Conservation (phyloP, 306 rosid species). For the Fragaria vesca region DNA sequence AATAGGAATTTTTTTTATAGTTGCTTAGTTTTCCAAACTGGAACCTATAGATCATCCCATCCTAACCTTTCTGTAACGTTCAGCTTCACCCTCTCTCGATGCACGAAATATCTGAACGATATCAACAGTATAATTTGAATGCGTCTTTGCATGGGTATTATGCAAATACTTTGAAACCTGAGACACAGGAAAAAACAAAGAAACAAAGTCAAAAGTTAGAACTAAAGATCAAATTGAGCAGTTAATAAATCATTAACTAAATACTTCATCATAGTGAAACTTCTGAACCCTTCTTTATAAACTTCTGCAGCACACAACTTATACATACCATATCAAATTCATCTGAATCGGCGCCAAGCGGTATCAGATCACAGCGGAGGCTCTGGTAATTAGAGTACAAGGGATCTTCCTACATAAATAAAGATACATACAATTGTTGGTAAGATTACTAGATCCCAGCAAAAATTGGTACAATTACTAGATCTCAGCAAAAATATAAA, state of each 20-base stretch:
- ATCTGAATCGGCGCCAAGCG: constrained; percentile 50
- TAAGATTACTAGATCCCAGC: neutral
- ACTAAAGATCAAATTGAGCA: constrained; percentile 15
- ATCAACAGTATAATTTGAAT: constrained; percentile 70
- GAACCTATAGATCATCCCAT: constrained; percentile 20
- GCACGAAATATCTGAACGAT: constrained; percentile 69
- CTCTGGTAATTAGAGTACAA: constrained; percentile 67
- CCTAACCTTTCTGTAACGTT: constrained; percentile 70
- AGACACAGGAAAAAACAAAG: neutral
- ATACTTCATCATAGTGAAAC: neutral
- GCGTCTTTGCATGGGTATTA: constrained; percentile 89
- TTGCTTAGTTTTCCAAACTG: constrained; percentile 13
- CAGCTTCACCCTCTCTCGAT: constrained; percentile 67
- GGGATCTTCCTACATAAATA: constrained; percentile 67
- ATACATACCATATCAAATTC: constrained; percentile 79
- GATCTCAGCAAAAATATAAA: neutral
- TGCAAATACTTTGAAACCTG: constrained; percentile 76
- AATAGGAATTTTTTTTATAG: neutral
- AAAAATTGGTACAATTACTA: neutral
- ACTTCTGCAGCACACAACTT: constrained; percentile 9
- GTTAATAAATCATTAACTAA: constrained; percentile 1
- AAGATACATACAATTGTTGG: constrained; percentile 20
- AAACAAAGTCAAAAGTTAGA: constrained; percentile 12
- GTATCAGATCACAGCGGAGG: constrained; percentile 69
- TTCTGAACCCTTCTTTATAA: constrained; percentile 5